A percentile compares a stretch with the other conserved stretches of the same genome.
Evolutionary conservation across 2,329 filamentous ascomycete genomes (phyloP).

Genomic region (Botrytis pseudocinerea): DNA sequence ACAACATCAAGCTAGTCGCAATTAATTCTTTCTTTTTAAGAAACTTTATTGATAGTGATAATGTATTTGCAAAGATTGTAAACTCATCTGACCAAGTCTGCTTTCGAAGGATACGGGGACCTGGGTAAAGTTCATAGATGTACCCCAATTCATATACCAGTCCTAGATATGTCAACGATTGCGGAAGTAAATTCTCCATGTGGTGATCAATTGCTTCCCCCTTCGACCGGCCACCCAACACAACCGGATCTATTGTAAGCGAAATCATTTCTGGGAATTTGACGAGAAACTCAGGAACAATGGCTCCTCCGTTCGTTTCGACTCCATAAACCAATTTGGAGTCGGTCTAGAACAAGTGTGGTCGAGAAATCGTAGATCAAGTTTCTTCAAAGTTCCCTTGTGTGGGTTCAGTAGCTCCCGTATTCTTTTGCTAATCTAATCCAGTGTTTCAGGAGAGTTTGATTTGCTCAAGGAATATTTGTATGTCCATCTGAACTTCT

Average conservation of each 20-base stretch:
- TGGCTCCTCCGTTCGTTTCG: background rate
- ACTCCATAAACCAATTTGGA: no score
- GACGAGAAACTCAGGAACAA: background rate
- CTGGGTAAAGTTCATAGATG: background rate
- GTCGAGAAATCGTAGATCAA: background rate
- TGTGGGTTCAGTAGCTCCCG: background rate
- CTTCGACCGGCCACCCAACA: background rate
- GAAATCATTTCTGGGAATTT: background rate
- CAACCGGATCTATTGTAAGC: background rate
- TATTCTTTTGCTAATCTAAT: no score
- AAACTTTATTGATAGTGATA: background rate
- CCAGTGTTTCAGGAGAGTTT: no score
- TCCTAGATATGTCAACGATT: background rate
- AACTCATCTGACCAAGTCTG: background rate
- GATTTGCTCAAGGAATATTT: no score
- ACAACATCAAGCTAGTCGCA: accelerated
- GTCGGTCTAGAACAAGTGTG: background rate
- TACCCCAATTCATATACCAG: background rate
- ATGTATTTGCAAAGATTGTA: background rate
- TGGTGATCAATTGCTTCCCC: background rate
- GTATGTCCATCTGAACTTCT: no score
- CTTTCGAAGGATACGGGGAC: background rate
- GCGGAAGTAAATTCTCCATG: background rate
- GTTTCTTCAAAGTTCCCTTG: background rate
- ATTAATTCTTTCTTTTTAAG: background rate